Conservation (phyloP, 140 eudicot species). For the Senecio squalidus region DNA sequence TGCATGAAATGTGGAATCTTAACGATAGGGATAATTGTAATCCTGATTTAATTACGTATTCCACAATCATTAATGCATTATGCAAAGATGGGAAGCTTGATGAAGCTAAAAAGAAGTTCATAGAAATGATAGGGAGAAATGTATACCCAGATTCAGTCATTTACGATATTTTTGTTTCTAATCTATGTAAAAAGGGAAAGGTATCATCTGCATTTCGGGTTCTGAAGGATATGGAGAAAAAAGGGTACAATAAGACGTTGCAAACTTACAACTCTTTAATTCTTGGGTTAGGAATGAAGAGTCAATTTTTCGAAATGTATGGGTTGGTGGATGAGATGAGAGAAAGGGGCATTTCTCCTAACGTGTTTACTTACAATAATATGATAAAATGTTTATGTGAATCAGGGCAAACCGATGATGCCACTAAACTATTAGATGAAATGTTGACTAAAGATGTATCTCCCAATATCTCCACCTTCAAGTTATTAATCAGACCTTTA, state of each 20-base stretch:
- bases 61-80: slow-evolving; percentile 58
- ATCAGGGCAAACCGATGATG: slow-evolving; percentile 61
- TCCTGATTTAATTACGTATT: slow-evolving; percentile 86
- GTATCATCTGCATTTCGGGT: slow-evolving; percentile 85
- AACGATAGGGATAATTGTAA: slow-evolving; percentile 33
- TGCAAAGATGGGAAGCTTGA: slow-evolving; percentile 79
- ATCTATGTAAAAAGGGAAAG: slow-evolving; percentile 66
- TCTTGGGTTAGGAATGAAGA: slow-evolving; percentile 62
- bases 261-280: slow-evolving; percentile 80
- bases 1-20: slow-evolving; percentile 61
- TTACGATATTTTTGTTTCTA: slow-evolving; percentile 52
- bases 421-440: slow-evolving; percentile 64
- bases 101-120: slow-evolving; percentile 80
- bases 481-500: slow-evolving; percentile 58
- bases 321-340: slow-evolving; percentile 86
- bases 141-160: slow-evolving; percentile 69
- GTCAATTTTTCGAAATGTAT: slow-evolving; percentile 86
- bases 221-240: slow-evolving; percentile 95
- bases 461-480: slow-evolving; percentile 58
- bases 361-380: slow-evolving; percentile 64
- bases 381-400: slow-evolving; percentile 70
- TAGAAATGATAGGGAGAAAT: slow-evolving; percentile 72
- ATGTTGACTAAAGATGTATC: slow-evolving; percentile 57
- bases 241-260: slow-evolving; percentile 62
- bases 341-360: slow-evolving; percentile 69